These are phyloP conservation scores for Stemphylium beticola DNA, from an alignment of 2,329 filamentous ascomycete genomes.

Conservation along the genomic window DNA sequence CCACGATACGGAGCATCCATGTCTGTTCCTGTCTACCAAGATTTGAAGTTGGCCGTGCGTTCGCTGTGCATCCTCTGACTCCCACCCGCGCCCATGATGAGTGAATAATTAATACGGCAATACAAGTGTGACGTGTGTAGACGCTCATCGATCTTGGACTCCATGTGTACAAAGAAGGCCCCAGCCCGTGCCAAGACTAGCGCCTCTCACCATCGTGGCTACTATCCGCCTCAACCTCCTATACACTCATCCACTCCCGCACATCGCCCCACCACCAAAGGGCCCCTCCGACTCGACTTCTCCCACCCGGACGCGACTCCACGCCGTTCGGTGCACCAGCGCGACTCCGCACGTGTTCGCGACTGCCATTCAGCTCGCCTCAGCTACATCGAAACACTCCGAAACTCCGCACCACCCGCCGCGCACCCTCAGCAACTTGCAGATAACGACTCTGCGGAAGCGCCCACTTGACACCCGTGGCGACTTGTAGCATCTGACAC, in stretches of 20 bases:
- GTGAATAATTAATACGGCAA: constrained; percentile 1
- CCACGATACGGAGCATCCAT: background rate
- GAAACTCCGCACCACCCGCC: constrained; percentile 42
- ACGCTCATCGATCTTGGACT: background rate
- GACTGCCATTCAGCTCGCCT: constrained; percentile 25
- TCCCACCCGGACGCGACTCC: constrained; percentile 33
- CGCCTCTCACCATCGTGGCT: constrained; percentile 26
- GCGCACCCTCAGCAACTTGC: constrained; percentile 39
- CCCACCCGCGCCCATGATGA: background rate
- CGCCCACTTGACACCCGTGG: constrained; percentile 48
- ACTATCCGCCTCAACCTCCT: constrained; percentile 24
- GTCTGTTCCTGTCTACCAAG: background rate
- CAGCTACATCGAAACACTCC: constrained; percentile 28
- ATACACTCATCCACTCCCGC: constrained; percentile 37
- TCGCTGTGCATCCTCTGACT: background rate
- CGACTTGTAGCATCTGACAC: constrained; percentile 47
- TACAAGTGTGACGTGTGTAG: constrained; percentile 8
- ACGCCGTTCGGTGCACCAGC: constrained; percentile 32
- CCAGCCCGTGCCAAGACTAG: constrained; percentile 25
- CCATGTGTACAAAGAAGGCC: constrained; percentile 19
- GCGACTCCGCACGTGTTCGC: constrained; percentile 28
- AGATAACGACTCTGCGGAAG: constrained; percentile 50
- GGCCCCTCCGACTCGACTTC: constrained; percentile 32
- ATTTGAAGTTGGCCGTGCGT: background rate
- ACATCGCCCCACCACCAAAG: constrained; percentile 37